phyloP scores from a whole-genome alignment of 2,329 filamentous ascomycete genomes.

The Thelonectria discophora region DNA sequence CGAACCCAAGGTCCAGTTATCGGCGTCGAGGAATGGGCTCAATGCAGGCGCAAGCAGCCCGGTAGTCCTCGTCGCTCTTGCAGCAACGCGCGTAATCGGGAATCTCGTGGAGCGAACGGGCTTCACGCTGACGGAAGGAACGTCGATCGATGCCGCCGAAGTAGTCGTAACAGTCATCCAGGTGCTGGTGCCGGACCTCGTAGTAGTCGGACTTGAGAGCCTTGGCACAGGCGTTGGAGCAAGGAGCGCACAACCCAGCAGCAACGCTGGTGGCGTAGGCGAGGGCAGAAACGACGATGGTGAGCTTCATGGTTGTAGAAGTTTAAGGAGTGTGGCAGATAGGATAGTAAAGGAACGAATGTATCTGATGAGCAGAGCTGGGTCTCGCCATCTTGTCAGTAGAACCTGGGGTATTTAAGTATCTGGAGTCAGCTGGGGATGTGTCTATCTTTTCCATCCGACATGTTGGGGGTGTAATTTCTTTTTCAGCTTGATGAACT shows the following conservation, averaged over 20 bases:
- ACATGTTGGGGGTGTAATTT: not conserved
- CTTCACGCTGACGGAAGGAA: not conserved
- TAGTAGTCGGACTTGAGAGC: not conserved
- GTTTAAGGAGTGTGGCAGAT: not conserved
- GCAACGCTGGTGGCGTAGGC: not conserved
- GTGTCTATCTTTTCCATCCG: too few relatives aligned
- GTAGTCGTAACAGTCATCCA: not conserved
- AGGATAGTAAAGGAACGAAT: not conserved
- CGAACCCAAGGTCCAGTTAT: not conserved
- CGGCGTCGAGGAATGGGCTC: not conserved
- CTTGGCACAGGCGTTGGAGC: not conserved
- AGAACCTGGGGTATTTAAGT: not conserved
- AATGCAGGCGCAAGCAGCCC: not conserved
- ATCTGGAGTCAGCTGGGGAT: not conserved
- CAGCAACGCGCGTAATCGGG: not conserved
- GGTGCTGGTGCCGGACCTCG: not conserved
- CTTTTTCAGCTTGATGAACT: not conserved
- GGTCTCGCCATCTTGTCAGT: not conserved
- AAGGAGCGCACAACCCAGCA: not conserved
- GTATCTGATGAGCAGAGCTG: not conserved
- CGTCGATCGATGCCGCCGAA: not conserved
- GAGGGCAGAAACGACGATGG: not conserved
- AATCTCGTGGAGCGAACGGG: not conserved
- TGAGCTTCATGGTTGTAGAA: not conserved
- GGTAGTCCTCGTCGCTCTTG: not conserved